Evolutionary conservation across 768 basidiomycete genomes (phyloP), one percentile per base, ranked within the genome.

Genomic region (Amanita phalloides): DNA sequence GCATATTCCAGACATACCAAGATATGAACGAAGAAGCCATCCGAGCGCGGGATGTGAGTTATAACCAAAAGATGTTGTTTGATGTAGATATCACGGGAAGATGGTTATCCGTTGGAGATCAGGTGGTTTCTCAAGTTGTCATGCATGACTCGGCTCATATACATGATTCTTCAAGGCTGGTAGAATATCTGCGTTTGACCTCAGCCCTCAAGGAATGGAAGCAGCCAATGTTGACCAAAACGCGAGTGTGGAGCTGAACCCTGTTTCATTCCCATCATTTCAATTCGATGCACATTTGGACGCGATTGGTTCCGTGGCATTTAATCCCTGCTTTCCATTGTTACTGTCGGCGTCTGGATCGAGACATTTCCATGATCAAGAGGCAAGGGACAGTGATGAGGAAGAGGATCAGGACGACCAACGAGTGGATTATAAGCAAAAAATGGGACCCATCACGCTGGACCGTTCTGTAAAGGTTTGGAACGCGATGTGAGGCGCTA

Each of bases 311-410:
- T 81, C 83, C 1, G 80, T 86, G 1, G 65, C 76, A 0, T 87
- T 93, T 58, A 84, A 92, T 56, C 89, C 90, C 0, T 64, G 75
- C 25, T 67, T 70, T 8, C 68, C 89, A 0, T 47, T 69, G 2
- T 57, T 91, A 3, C 61, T 88, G 17, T 83, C 87, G 0, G 74
- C 75, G 1, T 84, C 89, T 0, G 91, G 91, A 2, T 90, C 91
- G 5, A 68, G 90, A n/a, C 79, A 86, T 62, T 87, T 87, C 58
- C 55, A 56, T 1, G 54, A 58, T 14, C 54, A 61, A 1, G 68
- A 61, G 6, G 55, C 57, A 4, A 55, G 55, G 13, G 62, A 60
- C 3, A 61, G 60, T 5, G 50, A 48, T n/a, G 58, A 54, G 9
- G 45, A 37, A 13, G 48, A 52, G 9, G 55, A 28, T 8, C 53